These are phyloP conservation scores for Penicillium polonicum DNA, from an alignment of 2,329 filamentous ascomycete genomes.

Conservation along the genomic window DNA sequence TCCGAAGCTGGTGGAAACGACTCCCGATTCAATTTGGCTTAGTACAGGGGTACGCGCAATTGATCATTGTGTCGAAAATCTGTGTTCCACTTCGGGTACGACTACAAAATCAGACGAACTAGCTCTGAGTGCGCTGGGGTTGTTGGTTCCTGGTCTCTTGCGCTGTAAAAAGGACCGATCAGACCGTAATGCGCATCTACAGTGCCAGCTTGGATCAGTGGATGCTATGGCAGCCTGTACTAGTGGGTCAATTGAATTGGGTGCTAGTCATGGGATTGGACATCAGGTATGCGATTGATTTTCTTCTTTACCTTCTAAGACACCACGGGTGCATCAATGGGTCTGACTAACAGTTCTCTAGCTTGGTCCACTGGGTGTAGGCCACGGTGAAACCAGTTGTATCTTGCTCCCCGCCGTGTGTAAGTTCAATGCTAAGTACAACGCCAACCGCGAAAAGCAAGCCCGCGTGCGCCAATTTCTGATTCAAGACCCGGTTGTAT, in stretches of 20 bases:
- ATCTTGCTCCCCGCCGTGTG: slow-evolving; percentile 57
- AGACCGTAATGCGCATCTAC: slow-evolving; percentile 46
- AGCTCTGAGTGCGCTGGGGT: slow-evolving; percentile 41
- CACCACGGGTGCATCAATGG: not conserved
- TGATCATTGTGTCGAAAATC: slow-evolving; percentile 59
- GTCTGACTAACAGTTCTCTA: slow-evolving; percentile 13
- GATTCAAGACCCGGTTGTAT: slow-evolving; percentile 39
- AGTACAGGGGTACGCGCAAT: slow-evolving; percentile 58
- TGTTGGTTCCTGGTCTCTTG: slow-evolving; percentile 47
- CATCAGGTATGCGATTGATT: slow-evolving; percentile 43
- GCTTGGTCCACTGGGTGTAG: slow-evolving; percentile 56
- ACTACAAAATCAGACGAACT: slow-evolving; percentile 38
- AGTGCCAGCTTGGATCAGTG: slow-evolving; percentile 53
- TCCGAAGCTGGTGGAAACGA: slow-evolving; percentile 52
- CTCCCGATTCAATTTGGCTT: slow-evolving; percentile 56
- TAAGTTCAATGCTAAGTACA: slow-evolving; percentile 52
- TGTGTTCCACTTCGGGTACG: slow-evolving; percentile 45
- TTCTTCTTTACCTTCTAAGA: not conserved
- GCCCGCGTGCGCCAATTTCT: slow-evolving; percentile 42
- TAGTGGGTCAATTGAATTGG: slow-evolving; percentile 44
- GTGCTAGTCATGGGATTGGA: slow-evolving; percentile 54
- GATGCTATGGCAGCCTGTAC: slow-evolving; percentile 53
- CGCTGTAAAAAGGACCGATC: slow-evolving; percentile 37
- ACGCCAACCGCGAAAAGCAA: slow-evolving; percentile 47
- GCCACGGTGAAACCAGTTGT: slow-evolving; percentile 61